phyloP scores from a whole-genome alignment of 2,329 filamentous ascomycete species.

The Colletotrichum neosansevieriae region DNA sequence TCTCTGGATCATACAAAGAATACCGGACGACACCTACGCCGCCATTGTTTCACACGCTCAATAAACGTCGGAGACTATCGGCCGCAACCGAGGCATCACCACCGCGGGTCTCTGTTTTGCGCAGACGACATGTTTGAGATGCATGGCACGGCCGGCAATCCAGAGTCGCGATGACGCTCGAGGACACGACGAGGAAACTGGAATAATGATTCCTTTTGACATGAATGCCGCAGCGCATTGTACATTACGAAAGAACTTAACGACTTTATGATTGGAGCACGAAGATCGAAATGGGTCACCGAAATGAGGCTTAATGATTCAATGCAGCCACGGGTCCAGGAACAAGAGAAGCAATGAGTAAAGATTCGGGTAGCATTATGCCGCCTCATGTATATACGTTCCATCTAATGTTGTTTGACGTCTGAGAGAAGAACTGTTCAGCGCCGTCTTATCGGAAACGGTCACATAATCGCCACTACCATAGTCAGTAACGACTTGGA shows the following conservation, averaged over 20 bases:
- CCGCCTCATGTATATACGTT: constrained; percentile 2
- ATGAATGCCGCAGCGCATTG: constrained; percentile 8
- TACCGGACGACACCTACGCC: constrained; percentile 89
- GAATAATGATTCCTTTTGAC: not conserved
- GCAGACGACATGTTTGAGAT: no score
- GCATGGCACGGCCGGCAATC: no score
- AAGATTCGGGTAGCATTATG: not conserved
- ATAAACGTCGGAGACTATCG: not conserved
- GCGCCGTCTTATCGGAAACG: no score
- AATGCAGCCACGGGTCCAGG: constrained; percentile 15
- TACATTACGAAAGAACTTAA: constrained; percentile 14
- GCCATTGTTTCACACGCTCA: constrained; percentile 89
- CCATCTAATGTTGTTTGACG: constrained; percentile 6
- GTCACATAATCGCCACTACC: no score
- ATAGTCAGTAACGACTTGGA: no score
- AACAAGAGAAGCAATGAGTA: constrained; percentile 17
- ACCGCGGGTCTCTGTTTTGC: no score
- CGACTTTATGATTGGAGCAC: constrained; percentile 20
- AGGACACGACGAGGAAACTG: not conserved
- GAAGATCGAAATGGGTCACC: not conserved
- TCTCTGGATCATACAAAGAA: constrained; percentile 87
- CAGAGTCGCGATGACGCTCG: not conserved
- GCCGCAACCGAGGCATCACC: not conserved
- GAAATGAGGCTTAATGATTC: constrained; percentile 27
- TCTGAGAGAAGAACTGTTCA: not conserved